Evolutionary conservation across 2,329 filamentous ascomycete genomes (phyloP).

Genomic region (Arthrocladium fulminans): DNA sequence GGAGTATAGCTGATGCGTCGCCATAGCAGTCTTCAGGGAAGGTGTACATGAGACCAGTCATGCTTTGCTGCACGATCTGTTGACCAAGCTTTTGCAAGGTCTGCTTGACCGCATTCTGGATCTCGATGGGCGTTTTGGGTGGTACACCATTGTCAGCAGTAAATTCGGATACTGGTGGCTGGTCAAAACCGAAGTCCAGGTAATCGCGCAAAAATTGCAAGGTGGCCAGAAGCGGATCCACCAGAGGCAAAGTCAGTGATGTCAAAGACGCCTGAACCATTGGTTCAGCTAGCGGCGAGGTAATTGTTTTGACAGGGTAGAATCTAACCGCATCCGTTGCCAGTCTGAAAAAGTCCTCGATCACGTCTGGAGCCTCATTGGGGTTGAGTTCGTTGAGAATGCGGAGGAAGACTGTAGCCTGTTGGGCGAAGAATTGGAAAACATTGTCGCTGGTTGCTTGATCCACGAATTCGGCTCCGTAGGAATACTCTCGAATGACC

Average conservation of each 20-base stretch:
- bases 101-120: conserved; percentile 63
- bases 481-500: conserved; percentile 89
- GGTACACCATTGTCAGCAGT: conserved; percentile 52
- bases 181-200: conserved; percentile 74
- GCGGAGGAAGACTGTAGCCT: conserved; percentile 79
- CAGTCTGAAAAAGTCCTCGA: conserved; percentile 94
- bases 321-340: conserved; percentile 86
- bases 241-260: conserved; percentile 78
- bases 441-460: conserved; percentile 75
- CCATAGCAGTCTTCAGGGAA: conserved; percentile 94
- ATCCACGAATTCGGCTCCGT: conserved; percentile 77
- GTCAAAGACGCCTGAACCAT: conserved; percentile 83
- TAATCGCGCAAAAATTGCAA: conserved; percentile 90
- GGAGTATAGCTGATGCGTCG: conserved; percentile 84
- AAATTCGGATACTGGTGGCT: conserved; percentile 48
- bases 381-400: conserved; percentile 78
- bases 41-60: conserved; percentile 98
- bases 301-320: conserved; percentile 76
- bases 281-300: conserved; percentile 66
- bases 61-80: conserved; percentile 71
- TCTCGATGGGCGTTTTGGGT: conserved; percentile 57
- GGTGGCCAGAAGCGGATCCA: conserved; percentile 81
- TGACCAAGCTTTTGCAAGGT: conserved; percentile 65
- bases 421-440: conserved; percentile 89
- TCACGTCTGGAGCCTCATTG: conserved; percentile 71